These are phyloP conservation scores for Phoma herbarum DNA, from an alignment of 2,329 filamentous ascomycete species.

Conservation along the genomic window DNA sequence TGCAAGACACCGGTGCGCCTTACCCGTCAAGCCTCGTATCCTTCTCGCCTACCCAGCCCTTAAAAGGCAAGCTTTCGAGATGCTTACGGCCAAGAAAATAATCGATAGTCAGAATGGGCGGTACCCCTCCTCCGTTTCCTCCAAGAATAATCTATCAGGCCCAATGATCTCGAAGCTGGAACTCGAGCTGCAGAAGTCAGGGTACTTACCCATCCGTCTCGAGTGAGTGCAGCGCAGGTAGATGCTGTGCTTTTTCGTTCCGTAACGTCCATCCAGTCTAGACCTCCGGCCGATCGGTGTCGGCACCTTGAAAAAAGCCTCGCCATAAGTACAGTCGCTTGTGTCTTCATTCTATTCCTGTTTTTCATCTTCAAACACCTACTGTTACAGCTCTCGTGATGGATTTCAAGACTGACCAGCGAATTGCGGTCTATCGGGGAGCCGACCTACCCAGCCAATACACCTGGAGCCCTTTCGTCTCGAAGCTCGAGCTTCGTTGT, in stretches of 20 bases:
- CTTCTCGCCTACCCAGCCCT: constrained; percentile 11
- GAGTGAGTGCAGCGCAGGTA: not conserved
- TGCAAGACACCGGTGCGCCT: not conserved
- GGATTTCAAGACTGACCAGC: constrained; percentile 10
- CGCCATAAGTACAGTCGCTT: not conserved
- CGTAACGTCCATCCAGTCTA: not conserved
- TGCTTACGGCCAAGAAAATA: constrained; percentile 9
- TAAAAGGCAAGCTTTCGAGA: constrained; percentile 14
- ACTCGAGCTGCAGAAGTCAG: not conserved
- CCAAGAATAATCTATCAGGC: constrained; percentile 8
- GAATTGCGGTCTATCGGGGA: constrained; percentile 61
- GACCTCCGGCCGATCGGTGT: not conserved
- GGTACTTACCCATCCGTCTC: constrained; percentile 6
- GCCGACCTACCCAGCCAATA: constrained; percentile 54
- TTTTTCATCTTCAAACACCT: not conserved
- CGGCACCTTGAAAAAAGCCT: not conserved
- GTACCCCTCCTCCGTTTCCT: constrained; percentile 8
- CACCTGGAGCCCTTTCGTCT: constrained; percentile 69
- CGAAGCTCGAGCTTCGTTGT: constrained; percentile 69
- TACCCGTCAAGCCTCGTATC: constrained; percentile 10
- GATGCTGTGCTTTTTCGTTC: not conserved
- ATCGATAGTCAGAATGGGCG: constrained; percentile 3
- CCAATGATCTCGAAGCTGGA: not conserved
- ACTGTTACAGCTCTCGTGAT: not conserved
- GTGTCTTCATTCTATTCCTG: not conserved